Evolutionary conservation across 139 green algal genomes (phyloP).

Genomic region (Chlorella sp.): DNA sequence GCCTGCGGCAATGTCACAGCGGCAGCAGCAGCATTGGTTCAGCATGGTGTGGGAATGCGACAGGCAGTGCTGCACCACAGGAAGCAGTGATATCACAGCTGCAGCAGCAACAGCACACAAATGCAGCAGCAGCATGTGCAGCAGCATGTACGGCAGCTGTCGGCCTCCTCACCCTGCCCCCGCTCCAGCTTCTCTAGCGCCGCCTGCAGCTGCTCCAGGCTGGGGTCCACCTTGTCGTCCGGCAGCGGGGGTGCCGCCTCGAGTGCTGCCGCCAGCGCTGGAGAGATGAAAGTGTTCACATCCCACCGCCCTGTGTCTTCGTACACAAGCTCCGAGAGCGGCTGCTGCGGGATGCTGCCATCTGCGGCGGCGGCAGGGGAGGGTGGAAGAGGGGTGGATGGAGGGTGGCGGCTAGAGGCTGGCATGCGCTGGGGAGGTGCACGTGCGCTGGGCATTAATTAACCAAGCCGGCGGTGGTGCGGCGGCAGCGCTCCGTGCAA

Average conservation of each 20-base stretch:
- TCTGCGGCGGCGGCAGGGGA: no score
- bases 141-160: neutral
- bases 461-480: no score
- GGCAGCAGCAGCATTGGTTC: no score
- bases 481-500: no score
- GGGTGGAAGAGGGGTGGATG: no score
- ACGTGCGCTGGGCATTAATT: no score
- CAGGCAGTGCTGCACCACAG: no score
- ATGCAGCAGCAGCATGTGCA: neutral
- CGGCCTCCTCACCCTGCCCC: neutral
- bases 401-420: no score
- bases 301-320: constrained; percentile 1
- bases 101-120: no score
- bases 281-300: constrained; percentile 1
- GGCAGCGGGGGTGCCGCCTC: neutral
- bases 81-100: no score
- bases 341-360: neutral
- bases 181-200: neutral
- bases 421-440: no score
- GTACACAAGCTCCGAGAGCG: neutral
- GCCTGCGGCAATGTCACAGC: neutral
- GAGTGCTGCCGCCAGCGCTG: constrained; percentile 15
- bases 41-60: neutral
- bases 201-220: neutral
- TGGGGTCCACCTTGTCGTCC: neutral